Base-by-base conservation (phyloP, 768 basidiomycete species). In the Suillus paluster region DNA sequence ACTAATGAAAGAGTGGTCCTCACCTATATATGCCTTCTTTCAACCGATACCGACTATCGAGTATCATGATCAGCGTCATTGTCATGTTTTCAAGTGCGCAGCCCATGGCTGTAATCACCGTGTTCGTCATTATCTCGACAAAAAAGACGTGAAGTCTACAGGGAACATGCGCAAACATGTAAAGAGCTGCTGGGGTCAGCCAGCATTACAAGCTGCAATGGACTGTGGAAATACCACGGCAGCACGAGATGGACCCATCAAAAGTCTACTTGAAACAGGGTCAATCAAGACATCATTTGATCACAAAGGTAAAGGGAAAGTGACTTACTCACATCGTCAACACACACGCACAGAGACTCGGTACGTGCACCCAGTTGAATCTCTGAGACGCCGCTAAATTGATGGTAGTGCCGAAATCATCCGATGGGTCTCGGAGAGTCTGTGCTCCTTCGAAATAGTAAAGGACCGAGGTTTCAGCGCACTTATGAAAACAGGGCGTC, bases 21-120 rank as follows among this genome's bases (percentile, higher is more conserved):
- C 73, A n/a, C 65, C 66, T 1, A 62, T 76, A 3, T 76, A 76
- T 61, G 71, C 63, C 0, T 76, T 74, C 61, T 75, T 71, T 56
- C 23, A 70, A 1, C 65, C 68, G 0, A 46, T 27, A 2, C 66
- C 52, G 15, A 27, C 1, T 1, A 73, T 75, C 36, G 63, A 63
- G 12, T 60, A 71, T 41, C 36, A 62, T 9, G 59, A 66, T 9
- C 68, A 57, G 9, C 64, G 63, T 17, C 52, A 59, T 9, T 58
- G 49, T 30, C 72, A 75, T 54, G 56, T 59, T 14, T 77, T 77
- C 65, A 38, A 62, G 8, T 77, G 75, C 52, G 27, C 49, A 25
- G 66, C 62, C 7, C 49, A 62, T n/a, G 41, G 46, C 11, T 74
- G 73, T 50, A 66, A 67, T 21, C 8, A 56, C 1, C 41, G 7